Conservation (phyloP, 108 stramenopile species). For the Cyclotella cryptica region DNA sequence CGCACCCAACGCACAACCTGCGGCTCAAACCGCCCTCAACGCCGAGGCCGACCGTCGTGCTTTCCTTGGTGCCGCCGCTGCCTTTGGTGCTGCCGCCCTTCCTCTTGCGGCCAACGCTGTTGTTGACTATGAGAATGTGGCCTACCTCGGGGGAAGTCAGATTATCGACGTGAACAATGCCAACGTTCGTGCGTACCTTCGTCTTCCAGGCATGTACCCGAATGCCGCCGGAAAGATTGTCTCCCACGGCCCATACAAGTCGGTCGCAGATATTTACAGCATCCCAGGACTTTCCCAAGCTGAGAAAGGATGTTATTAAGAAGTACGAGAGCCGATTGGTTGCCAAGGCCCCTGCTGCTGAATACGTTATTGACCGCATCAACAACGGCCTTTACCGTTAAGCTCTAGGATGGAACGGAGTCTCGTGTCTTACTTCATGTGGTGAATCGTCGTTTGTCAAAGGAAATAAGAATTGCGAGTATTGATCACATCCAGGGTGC, state of each 20-base stretch:
- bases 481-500: background rate
- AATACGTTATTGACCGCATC: conserved; percentile 93
- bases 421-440: background rate
- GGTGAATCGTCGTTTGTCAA: background rate
- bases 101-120: conserved; percentile 82
- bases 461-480: background rate
- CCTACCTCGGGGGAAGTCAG: conserved; percentile 79
- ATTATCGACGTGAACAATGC: conserved; percentile 97
- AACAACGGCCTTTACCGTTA: conserved; percentile 98
- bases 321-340: conserved; percentile 96
- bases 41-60: conserved; percentile 82
- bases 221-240: conserved; percentile 95
- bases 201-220: conserved; percentile 97
- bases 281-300: conserved; percentile 87
- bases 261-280: conserved; percentile 93
- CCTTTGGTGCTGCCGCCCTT: conserved; percentile 73
- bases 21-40: conserved; percentile 67
- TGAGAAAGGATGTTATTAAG: conserved; percentile 97
- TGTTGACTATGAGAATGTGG: conserved; percentile 85
- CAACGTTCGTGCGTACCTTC: conserved; percentile 97
- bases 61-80: conserved; percentile 73
- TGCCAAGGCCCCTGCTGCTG: conserved; percentile 74
- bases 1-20: conserved; percentile 61
- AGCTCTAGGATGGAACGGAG: conserved; percentile 3
- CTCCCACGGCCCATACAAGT: conserved; percentile 95